phyloP scores from a whole-genome alignment of 495 filamentous ascomycete genomes.

The Annulohypoxylon bovei region DNA sequence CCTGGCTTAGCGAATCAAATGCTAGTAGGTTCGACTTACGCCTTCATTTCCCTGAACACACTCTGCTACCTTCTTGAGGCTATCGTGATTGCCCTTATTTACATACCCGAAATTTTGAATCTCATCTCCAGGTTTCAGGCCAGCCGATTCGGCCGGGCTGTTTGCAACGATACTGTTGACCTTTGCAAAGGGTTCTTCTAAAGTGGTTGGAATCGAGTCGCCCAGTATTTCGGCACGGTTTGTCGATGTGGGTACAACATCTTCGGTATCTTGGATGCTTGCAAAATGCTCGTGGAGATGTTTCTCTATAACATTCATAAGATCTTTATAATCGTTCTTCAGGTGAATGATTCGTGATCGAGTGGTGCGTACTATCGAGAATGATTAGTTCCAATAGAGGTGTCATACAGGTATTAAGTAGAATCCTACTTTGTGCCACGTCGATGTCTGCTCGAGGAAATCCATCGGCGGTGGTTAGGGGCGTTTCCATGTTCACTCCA shows the following conservation, averaged over 20 bases:
- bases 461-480: conserved; percentile 88
- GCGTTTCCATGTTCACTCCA: conserved; percentile 90
- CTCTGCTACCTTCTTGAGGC: conserved; percentile 83
- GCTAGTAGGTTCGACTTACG: conserved; percentile 63
- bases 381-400: conserved; percentile 33
- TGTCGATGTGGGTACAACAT: conserved; percentile 29
- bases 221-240: conserved; percentile 43
- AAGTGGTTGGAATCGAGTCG: conserved; percentile 51
- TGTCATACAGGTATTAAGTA: not conserved
- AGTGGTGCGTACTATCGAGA: conserved; percentile 80
- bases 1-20: not conserved
- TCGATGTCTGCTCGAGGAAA: conserved; percentile 95
- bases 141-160: conserved; percentile 86
- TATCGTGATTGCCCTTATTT: conserved; percentile 84
- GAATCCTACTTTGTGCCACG: conserved; percentile 83
- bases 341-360: conserved; percentile 88
- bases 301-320: conserved; percentile 84
- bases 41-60: conserved; percentile 88
- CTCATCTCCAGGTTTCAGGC: conserved; percentile 82
- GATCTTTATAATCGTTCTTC: conserved; percentile 89
- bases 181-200: conserved; percentile 84
- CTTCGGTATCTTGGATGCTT: conserved; percentile 51
- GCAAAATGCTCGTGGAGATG: conserved; percentile 84
- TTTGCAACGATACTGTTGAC: conserved; percentile 82
- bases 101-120: conserved; percentile 86